Base-by-base conservation (phyloP, 2,329 filamentous ascomycete genomes). In the Trichoderma afroharzianum region DNA sequence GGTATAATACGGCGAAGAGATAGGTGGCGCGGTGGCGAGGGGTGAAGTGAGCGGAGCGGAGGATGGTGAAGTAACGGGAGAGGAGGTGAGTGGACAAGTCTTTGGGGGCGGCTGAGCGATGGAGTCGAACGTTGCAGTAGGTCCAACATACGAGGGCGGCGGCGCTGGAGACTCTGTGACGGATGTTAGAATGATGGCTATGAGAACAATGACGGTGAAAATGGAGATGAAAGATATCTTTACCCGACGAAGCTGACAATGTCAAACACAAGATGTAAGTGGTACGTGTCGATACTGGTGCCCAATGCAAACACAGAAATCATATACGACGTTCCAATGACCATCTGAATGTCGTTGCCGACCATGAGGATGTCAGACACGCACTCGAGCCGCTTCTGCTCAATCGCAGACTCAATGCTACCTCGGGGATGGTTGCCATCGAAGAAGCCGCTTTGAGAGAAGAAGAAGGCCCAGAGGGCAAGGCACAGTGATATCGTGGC, bases 351-450 rank as follows among this genome's bases (percentile, higher is more conserved):
- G 55, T 80, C 78, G 26, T 79, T 80, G 21, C 79, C 78, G 2
- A 78, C 72, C 78, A 80, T 80, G 33, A 81, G 75, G n/a, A 80
- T 79, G 26, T 77, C 76, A 1, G 77, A 77, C 30, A 80, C 76
- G 39, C 79, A 77, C 32, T 78, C 74, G 26, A 81, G 73, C 21
- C 79, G 76, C 73, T 78, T 79, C 69, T 74, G 75, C 72, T 79
- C 76, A 59, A 78, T 75, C 24, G 68, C 74, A 68, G 74, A 75
- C 70, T 77, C 76, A 14, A 75, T 57, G 9, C 75, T 78, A 47
- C 75, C 79, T 28, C 78, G 76, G 9, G 76, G 73, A 58, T 77
- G 76, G 72, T 70, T 43, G 74, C 72, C 63, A 47, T 79, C 75
- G 39, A 81, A 75, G 21, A 74, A 74, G 57, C 76, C 76, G 50